Conservation (phyloP, 441 rosid species). For the Corymbia citriodora region DNA sequence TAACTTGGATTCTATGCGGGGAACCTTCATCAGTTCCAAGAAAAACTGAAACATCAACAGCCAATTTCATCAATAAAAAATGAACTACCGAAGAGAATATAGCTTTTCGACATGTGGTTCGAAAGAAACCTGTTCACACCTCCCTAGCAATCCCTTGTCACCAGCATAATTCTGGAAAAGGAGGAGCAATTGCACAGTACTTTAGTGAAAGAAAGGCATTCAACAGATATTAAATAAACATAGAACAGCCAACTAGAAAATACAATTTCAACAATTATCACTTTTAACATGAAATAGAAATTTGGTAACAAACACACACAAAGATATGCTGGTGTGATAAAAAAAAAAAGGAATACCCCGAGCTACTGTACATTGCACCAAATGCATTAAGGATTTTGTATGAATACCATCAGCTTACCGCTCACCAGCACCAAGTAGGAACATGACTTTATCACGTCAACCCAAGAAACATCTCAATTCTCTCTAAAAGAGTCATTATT, state of each 20-base stretch:
- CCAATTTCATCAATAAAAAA: background rate
- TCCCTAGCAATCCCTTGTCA: conserved; percentile 87
- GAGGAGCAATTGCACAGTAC: background rate
- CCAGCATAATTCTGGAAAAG: conserved; percentile 79
- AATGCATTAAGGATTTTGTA: background rate
- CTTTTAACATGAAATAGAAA: background rate
- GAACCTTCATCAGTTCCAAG: conserved; percentile 91
- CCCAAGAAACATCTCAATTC: background rate
- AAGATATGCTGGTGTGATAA: background rate
- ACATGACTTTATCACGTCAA: background rate
- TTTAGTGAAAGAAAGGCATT: background rate
- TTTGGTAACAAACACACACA: background rate
- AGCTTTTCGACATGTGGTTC: background rate
- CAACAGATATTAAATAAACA: background rate
- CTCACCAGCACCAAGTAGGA: background rate
- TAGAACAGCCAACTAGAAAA: background rate
- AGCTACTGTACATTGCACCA: background rate
- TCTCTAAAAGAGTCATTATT: background rate
- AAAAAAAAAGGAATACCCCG: background rate
- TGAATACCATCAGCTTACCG: background rate
- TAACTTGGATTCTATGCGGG: conserved; percentile 91
- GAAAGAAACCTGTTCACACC: conserved; percentile 83
- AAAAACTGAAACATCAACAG: conserved; percentile 58
- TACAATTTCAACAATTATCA: background rate
- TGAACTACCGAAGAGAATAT: background rate